Base-by-base conservation (phyloP, 2,329 filamentous ascomycete genomes). In the Fusarium secorum region DNA sequence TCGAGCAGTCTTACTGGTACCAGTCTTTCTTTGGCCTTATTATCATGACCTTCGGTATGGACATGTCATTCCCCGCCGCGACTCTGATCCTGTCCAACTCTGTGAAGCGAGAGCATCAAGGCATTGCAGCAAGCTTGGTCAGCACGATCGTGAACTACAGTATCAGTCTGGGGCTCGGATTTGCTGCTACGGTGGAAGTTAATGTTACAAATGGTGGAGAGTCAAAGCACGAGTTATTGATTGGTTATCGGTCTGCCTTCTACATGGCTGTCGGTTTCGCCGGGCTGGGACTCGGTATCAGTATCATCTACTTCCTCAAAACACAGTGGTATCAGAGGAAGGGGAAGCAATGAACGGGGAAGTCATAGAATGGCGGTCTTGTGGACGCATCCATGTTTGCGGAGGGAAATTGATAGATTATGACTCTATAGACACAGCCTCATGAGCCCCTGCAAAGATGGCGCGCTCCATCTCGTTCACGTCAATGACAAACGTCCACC, bases 141-240 rank as follows among this genome's bases (percentile, higher is more conserved):
- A 89, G 86, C 62, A 91, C 89, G 0, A 83, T 90, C 15, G 87
- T 92, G 66, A 92, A 93, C 77, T 93, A 92, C 75, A 86, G 86
- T 63, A 91, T 93, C 36, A 88, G 88, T 3, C 78, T 92, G 5
- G 89, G 88, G 0, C 82, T 93, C 0, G 91, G 90, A 0, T 85
- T 93, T 48, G 90, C 90, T 0, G 90, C 89, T 0, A 91, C 89
- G 0, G 85, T 91, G 5, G 89, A 92, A 74, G 78, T 80, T 0
- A 79, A 82, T 10, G 75, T 83, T 1, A 72, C 77, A 7, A 56
- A 70, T 0, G 79, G 76, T 0, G 72, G 72, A 18, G 68, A 71
- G 33, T 72, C 68, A 4, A 48, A 45, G 15, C 28, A 32, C 7
- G 64, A 71, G 11, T 13, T 71, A 3, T 14, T 71, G 6, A 69